Conservation (phyloP, 192 early-diverging fungal genomes). For the Jimgerdemannia lactiflua region DNA sequence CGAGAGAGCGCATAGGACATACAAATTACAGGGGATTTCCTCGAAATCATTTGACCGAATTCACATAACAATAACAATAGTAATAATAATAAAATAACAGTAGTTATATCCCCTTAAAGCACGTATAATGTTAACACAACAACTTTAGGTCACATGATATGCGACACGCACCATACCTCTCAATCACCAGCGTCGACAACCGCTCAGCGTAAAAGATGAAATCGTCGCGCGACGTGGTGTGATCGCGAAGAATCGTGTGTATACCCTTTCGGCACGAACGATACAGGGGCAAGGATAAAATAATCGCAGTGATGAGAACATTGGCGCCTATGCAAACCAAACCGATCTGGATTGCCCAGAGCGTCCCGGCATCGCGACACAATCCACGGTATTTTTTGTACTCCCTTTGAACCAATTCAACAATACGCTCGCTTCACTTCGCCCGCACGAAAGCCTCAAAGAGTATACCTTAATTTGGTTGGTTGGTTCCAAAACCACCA, state of each 20-base stretch:
- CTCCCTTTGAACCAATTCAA: too few species aligned
- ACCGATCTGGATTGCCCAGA: background rate
- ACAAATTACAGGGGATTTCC: too few species aligned
- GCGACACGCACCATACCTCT: slow-evolving; percentile 48
- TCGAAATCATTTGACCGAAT: too few species aligned
- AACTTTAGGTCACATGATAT: too few species aligned
- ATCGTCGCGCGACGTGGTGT: slow-evolving; percentile 68
- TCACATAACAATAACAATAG: too few species aligned
- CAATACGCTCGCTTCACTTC: background rate
- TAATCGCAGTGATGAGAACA: background rate
- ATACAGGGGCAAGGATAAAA: background rate
- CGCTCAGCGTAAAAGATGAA: slow-evolving; percentile 94
- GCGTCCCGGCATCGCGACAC: background rate
- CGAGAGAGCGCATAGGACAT: too few species aligned
- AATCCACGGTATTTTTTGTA: too few species aligned
- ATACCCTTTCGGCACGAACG: slow-evolving; percentile 44
- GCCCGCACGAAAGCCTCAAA: background rate
- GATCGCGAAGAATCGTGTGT: slow-evolving; percentile 81
- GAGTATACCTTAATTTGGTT: slow-evolving; percentile 52
- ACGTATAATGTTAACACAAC: too few species aligned
- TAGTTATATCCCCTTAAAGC: too few species aligned
- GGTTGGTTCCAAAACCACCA: slow-evolving; percentile 44
- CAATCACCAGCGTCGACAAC: slow-evolving; percentile 80
- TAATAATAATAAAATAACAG: too few species aligned
- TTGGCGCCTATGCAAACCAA: background rate